phyloP scores from a whole-genome alignment of 306 rosid genomes.

The Quercus glauca region DNA sequence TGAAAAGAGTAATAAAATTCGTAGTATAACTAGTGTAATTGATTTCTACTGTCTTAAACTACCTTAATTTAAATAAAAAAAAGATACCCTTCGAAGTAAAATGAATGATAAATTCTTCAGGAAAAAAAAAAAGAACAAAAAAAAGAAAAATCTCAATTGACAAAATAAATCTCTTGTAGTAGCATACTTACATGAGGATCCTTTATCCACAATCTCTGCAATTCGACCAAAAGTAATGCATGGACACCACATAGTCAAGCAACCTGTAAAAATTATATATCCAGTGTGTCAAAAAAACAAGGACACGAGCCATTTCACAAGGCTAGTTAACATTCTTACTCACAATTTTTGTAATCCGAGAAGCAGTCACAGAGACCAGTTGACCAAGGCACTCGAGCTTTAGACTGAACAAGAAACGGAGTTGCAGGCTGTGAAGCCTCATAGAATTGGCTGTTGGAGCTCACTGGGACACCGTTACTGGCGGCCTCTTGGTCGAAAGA shows the following conservation, averaged over 20 bases:
- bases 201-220: slow-evolving; percentile 19
- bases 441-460: not conserved
- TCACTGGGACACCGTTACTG: not conserved
- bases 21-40: too few relatives aligned
- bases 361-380: slow-evolving; percentile 12
- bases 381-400: slow-evolving; percentile 8
- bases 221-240: slow-evolving; percentile 18
- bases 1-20: too few relatives aligned
- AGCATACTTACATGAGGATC: slow-evolving; percentile 10
- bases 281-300: not conserved
- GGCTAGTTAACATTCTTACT: not conserved
- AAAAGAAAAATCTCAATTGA: too few relatives aligned
- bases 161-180: too few relatives aligned
- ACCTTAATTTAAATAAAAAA: too few relatives aligned
- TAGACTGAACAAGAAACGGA: not conserved
- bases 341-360: slow-evolving; percentile 4
- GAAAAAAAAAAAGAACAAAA: too few relatives aligned
- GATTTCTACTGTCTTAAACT: too few relatives aligned
- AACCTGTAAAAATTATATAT: not conserved
- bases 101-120: too few relatives aligned
- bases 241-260: slow-evolving; percentile 1
- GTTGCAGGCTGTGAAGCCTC: not conserved
- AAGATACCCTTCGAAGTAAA: too few relatives aligned
- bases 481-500: not conserved
- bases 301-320: not conserved